Percentiles rank a stretch among this genome's conserved stretches.
phyloP scores from a whole-genome alignment of 768 basidiomycete genomes.

The Astraeus odoratus region DNA sequence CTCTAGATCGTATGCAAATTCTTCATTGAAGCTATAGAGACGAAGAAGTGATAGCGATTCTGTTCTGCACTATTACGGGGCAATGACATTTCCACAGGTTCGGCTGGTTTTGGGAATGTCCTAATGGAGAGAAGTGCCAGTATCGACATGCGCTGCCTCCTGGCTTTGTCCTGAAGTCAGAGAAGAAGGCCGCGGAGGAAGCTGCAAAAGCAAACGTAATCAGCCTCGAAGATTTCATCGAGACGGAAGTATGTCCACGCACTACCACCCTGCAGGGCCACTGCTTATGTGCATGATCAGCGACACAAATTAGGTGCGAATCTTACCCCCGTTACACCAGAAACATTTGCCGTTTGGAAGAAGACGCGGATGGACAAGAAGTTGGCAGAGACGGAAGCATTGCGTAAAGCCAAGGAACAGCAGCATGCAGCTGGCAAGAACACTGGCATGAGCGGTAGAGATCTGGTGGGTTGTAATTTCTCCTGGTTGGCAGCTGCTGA shows the following conservation, averaged over 20 bases:
- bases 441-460: slow-evolving; percentile 90
- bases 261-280: neutral
- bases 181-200: slow-evolving; percentile 86
- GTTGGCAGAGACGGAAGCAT: slow-evolving; percentile 75
- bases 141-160: slow-evolving; percentile 95
- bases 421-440: slow-evolving; percentile 85
- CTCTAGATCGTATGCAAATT: slow-evolving; percentile 91
- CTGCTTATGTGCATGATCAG: slow-evolving; percentile 32
- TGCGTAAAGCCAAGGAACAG: slow-evolving; percentile 74
- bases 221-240: slow-evolving; percentile 93
- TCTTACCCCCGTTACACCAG: slow-evolving; percentile 88
- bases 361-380: slow-evolving; percentile 95
- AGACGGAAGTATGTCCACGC: slow-evolving; percentile 73
- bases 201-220: slow-evolving; percentile 86
- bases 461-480: slow-evolving; percentile 55
- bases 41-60: slow-evolving; percentile 48
- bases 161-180: slow-evolving; percentile 91
- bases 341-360: slow-evolving; percentile 93
- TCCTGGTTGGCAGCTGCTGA: neutral
- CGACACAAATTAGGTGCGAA: slow-evolving; percentile 90
- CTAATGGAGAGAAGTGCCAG: slow-evolving; percentile 82
- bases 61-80: neutral
- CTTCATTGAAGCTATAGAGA: slow-evolving; percentile 95
- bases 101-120: slow-evolving; percentile 97
- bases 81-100: slow-evolving; percentile 37